Evolutionary conservation across 139 green algal species (phyloP), one percentile per base, ranked within the genome.

Genomic region (Micractinium conductrix): DNA sequence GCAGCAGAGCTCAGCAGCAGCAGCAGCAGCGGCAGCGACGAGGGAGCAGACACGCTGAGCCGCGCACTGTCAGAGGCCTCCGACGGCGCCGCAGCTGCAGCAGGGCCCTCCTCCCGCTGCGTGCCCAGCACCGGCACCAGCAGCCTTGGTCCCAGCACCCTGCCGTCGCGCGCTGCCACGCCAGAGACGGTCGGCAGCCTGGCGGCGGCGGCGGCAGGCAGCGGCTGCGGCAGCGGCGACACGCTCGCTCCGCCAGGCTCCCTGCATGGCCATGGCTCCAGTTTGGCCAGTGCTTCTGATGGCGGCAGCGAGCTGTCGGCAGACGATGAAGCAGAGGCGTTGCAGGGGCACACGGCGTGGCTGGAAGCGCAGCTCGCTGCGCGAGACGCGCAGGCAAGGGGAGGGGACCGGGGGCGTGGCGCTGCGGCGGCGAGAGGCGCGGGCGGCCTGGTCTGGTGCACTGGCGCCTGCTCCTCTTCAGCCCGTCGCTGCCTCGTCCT

Each of bases 31-130:
- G 5, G n/a, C 60, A n/a, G 67, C 48, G 69, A 26, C 16, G 84
- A 67, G n/a, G 48, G n/a, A 2, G 7, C 58, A 35, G 70, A 35
- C 19, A 90, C 28, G 7, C 71, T 62, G 14, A 83, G 58, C 74
- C 55, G 45, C 16, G n/a, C 45, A 2, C 4, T 43, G 3, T 81
- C 75, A 42, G 75, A 19, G 14, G 22, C 42, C 0, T 81, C 75
- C 0, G 75, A 79, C 0, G 44, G 69, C 69, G 40, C 69, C 33
- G 69, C 40, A 71, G 63, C 63, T 22, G 63, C 63, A 10, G 58
- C 58, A 40, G 63, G 63, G n/a, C 69, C 69, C 26, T 76, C 69
- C 69, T 55, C 40, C 9, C 69, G 69, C 6, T 38, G 69, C 2
- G 17, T 76, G 26, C 69, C 69, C 26, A 76, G 69, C 7, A 55